Base-by-base conservation (phyloP, 805 yeast species). In the Tetrapisispora pingtungensis region DNA sequence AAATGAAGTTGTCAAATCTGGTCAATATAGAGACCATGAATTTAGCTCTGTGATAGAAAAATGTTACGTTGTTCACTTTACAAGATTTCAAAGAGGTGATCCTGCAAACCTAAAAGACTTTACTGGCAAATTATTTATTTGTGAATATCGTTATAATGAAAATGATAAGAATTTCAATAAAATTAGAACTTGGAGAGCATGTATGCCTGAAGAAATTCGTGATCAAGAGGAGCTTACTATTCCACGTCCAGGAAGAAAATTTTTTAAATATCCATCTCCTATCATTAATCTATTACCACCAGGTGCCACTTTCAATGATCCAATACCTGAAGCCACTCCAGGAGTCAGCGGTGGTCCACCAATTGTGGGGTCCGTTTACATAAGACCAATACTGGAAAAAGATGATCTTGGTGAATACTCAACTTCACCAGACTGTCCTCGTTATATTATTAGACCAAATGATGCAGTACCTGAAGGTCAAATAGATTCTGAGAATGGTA, bases 171-270 rank as follows among this genome's bases (percentile, higher is more conserved):
- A 80, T 24, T 93, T 93, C 71, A 93, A 90, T 65, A 84, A 90
- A 59, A 93, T 93, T 56, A 77, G 97, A 59, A 90, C 97, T 3
- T 93, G 98, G 98, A 90, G 87, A 66, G 97, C 97, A 7, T 93
- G 97, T 70, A 73, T 93, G 53, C 98, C 98, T 0, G 97, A 93
- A 65, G 97, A 90, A 64, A 82, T 89, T 36, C 78, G 97, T 55
- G 87, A 84, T 50, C 57, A 67, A 43, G 90, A 85, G 56, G 97
- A 89, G 56, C 83, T 84, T 24, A 78, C 85, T 18, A 76, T 78
- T 35, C 89, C 90, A 4, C 72, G 90, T 40, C 68, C 73, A 45
- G 80, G 77, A 46, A 76, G 84, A 43, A 73, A 89, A 55, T 75
- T 77, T 50, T 72, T 83, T 61, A 80, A 80, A 57, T 80, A 77